Base-by-base conservation (phyloP, 2,329 filamentous ascomycete species). In the Arthrobotrys pseudoclavata region DNA sequence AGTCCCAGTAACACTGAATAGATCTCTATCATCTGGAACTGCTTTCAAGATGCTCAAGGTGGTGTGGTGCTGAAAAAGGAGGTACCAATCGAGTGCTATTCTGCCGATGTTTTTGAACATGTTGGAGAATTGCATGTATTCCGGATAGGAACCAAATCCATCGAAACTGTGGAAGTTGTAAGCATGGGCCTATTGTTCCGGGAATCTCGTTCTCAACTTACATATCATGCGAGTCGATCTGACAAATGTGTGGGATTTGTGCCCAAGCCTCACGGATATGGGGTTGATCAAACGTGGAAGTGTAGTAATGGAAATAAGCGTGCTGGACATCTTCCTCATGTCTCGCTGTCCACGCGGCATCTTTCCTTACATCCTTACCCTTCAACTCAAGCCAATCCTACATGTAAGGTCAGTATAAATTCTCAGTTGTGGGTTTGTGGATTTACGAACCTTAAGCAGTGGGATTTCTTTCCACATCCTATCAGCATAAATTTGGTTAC, bases 301-400 rank as follows among this genome's bases (percentile, higher is more conserved):
- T 97, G 83, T 99, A 99, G 84, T 97, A 99, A 84, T 99, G 96
- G 84, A 99, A 99, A 85, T 97, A 99, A 6, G 96, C 94, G 84
- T 98, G 94, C 1, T 91, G 91, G 18, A 97, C 93, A 82, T 99
- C 96, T 82, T 99, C 95, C 82, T 99, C 94, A 81, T 98, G 93
- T 61, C 93, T 91, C 2, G 95, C 93, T 6, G 94, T 97, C 96
- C 96, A 99, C 50, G 91, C 88, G 0, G 93, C 91, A 80, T 91
- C 96, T 85, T 94, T 97, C 74, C 96, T 88, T 81, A 94, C 96
- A 69, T 98, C 96, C 80, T 97, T 94, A 4, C 96, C 96, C 81
- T 91, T 94, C 85, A 94, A 96, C 9, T 91, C 89, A 52, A 97
- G 89, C 96, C 96, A 99, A 83, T 98, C 96, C 86, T 82, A 63